A percentile compares a stretch with the other conserved stretches of the same genome.
Conservation (phyloP, 805 yeast species). For the Candida boleticola region DNA sequence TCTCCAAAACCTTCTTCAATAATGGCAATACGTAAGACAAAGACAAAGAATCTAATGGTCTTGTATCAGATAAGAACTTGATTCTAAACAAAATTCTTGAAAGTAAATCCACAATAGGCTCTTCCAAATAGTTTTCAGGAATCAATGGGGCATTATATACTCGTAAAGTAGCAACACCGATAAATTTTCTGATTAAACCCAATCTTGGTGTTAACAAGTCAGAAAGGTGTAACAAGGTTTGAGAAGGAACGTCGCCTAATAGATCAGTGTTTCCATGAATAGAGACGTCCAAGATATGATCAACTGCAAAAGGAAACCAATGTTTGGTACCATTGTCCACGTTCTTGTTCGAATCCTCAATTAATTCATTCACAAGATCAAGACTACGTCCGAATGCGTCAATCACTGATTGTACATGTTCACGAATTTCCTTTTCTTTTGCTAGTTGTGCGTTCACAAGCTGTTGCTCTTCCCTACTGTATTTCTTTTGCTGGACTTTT, state of each 20-base stretch:
- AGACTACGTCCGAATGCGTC: conserved; percentile 47
- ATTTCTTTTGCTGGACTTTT: conserved; percentile 43
- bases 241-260: conserved; percentile 43
- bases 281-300: conserved; percentile 35
- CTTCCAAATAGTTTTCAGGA: conserved; percentile 46
- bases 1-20: conserved; percentile 62
- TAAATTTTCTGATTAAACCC: conserved; percentile 46
- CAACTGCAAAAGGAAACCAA: conserved; percentile 75
- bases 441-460: conserved; percentile 60
- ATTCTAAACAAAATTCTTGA: conserved; percentile 68
- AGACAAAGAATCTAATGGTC: conserved; percentile 64
- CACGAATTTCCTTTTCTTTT: conserved; percentile 59
- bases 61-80: conserved; percentile 71
- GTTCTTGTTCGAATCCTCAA: conserved; percentile 40
- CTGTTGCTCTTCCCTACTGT: conserved; percentile 73
- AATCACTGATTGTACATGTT: conserved; percentile 37
- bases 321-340: conserved; percentile 61
- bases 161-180: conserved; percentile 73
- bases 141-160: conserved; percentile 46
- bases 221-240: conserved; percentile 56
- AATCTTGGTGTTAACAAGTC: conserved; percentile 50
- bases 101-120: conserved; percentile 51
- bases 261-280: conserved; percentile 20
- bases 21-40: conserved; percentile 76
- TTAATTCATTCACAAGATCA: conserved; percentile 52